A percentile compares a stretch with the other conserved stretches of the same genome.
Conservation (phyloP, 768 basidiomycete species). For the Leccinum imitatum region DNA sequence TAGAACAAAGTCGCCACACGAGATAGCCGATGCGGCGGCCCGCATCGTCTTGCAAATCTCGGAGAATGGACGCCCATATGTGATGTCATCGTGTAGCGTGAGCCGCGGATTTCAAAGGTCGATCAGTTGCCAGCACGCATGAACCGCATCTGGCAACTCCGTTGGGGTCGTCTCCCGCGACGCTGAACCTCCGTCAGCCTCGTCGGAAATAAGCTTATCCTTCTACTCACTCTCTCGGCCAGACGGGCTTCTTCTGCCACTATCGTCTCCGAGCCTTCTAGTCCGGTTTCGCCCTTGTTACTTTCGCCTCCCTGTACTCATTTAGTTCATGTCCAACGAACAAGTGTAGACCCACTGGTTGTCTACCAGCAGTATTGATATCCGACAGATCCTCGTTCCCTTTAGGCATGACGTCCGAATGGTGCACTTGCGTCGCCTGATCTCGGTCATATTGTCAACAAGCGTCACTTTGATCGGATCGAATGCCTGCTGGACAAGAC, state of each 20-base stretch:
- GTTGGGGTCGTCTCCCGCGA: neutral
- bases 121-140: neutral
- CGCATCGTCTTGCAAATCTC: too few relatives aligned
- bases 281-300: neutral
- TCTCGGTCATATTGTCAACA: constrained; percentile 52
- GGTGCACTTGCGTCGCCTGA: constrained; percentile 44
- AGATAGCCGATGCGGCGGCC: too few relatives aligned
- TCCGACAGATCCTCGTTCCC: neutral
- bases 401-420: constrained; percentile 35
- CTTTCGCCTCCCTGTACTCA: neutral
- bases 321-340: constrained; percentile 24
- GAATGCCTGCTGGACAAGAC: constrained; percentile 63
- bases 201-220: neutral
- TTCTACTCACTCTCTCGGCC: too few relatives aligned
- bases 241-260: neutral
- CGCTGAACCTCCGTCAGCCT: neutral
- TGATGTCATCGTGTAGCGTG: neutral
- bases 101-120: neutral
- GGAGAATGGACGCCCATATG: neutral
- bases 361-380: neutral
- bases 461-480: constrained; percentile 56
- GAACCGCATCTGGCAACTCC: neutral
- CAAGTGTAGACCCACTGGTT: constrained; percentile 26
- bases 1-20: neutral
- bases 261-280: too few relatives aligned